Evolutionary conservation across 371 early-diverging fungal genomes (phyloP).

Genomic region (Nematocida displodere): DNA sequence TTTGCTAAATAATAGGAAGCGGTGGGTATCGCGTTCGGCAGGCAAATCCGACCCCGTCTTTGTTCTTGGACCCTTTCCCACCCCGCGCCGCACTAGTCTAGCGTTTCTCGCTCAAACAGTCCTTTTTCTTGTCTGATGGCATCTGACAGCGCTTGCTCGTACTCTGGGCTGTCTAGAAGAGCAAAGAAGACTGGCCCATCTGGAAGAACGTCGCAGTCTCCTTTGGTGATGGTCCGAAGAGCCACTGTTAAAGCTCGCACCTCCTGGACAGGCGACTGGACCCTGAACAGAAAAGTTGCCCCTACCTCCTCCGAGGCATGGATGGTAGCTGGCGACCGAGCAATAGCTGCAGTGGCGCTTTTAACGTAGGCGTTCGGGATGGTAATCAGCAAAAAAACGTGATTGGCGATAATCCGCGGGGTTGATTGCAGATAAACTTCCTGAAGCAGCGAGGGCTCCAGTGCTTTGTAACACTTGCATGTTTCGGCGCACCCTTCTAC

Average conservation of each 20-base stretch:
- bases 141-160: background rate
- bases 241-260: background rate
- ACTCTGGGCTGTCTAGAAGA: background rate
- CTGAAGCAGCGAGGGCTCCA: background rate
- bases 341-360: background rate
- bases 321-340: background rate
- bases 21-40: too few species aligned
- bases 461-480: background rate
- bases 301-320: background rate
- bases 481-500: background rate
- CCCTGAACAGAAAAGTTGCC: background rate
- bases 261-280: conserved; percentile 25
- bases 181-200: background rate
- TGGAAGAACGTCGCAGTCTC: conserved; percentile 29
- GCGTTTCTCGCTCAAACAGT: conserved; percentile 16
- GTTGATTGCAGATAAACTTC: conserved; percentile 9
- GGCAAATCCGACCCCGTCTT: too few species aligned
- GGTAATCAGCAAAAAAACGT: background rate
- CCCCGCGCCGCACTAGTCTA: too few species aligned
- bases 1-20: too few species aligned
- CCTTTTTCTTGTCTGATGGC: conserved; percentile 38
- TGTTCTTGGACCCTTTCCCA: too few species aligned
- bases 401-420: conserved; percentile 24
- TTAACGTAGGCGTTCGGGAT: background rate
- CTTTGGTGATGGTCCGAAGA: conserved; percentile 12